Percentiles rank a stretch among this genome's conserved stretches.
phyloP scores from a whole-genome alignment of 1,139 yeast species.

The Suhomyces guaymorum region DNA sequence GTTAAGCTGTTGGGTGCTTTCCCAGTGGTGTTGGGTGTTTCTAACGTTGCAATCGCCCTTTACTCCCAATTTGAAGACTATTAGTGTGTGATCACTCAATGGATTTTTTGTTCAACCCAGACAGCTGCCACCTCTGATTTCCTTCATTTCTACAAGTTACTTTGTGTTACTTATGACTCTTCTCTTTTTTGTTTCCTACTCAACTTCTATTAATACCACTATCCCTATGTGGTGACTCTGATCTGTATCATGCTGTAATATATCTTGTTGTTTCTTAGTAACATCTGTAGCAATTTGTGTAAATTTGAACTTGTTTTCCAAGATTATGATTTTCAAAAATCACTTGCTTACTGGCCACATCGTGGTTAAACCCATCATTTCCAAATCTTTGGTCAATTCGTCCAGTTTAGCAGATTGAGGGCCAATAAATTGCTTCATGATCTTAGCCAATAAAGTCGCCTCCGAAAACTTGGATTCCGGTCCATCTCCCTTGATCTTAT shows the following conservation, averaged over 20 bases:
- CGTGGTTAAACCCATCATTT: constrained; percentile 37
- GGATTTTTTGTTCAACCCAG: not conserved
- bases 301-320: no score
- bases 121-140: not conserved
- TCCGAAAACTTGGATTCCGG: constrained; percentile 34
- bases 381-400: constrained; percentile 39
- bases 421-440: constrained; percentile 47
- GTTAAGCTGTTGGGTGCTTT: constrained; percentile 44
- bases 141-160: constrained; percentile 12
- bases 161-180: constrained; percentile 11
- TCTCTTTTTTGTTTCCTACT: constrained; percentile 4
- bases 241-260: constrained; percentile 11
- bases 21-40: constrained; percentile 49
- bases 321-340: no score
- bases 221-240: constrained; percentile 5
- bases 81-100: constrained; percentile 7
- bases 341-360: constrained; percentile 32
- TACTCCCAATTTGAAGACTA: constrained; percentile 43
- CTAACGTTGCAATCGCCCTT: constrained; percentile 50
- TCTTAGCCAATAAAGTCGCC: constrained; percentile 43
- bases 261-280: constrained; percentile 6
- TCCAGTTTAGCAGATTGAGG: constrained; percentile 40
- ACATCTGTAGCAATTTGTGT: no score
- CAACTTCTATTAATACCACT: constrained; percentile 6
- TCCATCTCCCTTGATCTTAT: constrained; percentile 17